A percentile compares a stretch with the other conserved stretches of the same genome.
phyloP scores from a whole-genome alignment of 352 stramenopile genomes.

The Globisporangium canariense region DNA sequence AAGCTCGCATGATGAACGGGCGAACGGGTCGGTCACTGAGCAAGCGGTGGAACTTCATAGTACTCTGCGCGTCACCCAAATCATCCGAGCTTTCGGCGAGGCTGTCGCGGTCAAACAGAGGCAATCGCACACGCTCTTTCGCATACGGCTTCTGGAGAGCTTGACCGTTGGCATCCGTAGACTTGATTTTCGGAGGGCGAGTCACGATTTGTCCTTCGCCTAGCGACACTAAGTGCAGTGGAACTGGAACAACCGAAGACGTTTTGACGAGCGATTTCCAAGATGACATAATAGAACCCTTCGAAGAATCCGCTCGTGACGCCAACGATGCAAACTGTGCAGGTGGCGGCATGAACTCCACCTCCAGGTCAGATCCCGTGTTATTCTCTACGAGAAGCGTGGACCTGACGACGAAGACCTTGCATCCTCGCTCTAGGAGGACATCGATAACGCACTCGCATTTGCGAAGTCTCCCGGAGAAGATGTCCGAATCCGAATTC shows the following conservation, averaged over 20 bases:
- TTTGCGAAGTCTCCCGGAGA: conserved; percentile 48
- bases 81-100: conserved; percentile 26
- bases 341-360: conserved; percentile 76
- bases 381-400: conserved; percentile 82
- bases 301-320: conserved; percentile 25
- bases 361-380: conserved; percentile 75
- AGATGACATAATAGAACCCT: conserved; percentile 45
- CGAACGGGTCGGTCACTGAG: conserved; percentile 73
- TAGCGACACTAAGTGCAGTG: conserved; percentile 67
- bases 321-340: conserved; percentile 33
- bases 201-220: conserved; percentile 75
- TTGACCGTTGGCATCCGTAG: conserved; percentile 17
- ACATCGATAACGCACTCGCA: conserved; percentile 88
- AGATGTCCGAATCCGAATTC: conserved; percentile 50
- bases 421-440: conserved; percentile 80
- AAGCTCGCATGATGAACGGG: conserved; percentile 78
- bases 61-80: conserved; percentile 28
- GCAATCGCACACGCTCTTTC: conserved; percentile 67
- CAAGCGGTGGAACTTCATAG: conserved; percentile 78
- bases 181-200: conserved; percentile 59
- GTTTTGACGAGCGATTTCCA: conserved; percentile 68
- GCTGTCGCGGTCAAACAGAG: conserved; percentile 53
- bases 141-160: conserved; percentile 63
- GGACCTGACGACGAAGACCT: conserved; percentile 84
- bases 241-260: conserved; percentile 60